phyloP scores from a whole-genome alignment of 129 eudicot species.

The Artemisia argyi region DNA sequence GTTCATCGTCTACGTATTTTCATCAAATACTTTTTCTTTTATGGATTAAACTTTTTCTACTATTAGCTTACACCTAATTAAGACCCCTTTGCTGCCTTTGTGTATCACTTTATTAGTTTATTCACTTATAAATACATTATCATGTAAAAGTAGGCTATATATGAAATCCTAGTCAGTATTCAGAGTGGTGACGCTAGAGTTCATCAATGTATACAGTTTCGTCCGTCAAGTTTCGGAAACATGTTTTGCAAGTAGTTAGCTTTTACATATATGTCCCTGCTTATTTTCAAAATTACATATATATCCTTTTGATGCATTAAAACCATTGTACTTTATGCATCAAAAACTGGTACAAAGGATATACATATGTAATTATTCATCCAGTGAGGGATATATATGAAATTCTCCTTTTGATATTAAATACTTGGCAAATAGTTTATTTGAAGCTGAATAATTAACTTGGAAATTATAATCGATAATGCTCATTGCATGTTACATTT shows the following conservation, averaged over 20 bases:
- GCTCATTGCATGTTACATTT: too few species aligned
- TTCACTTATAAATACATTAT: too few species aligned
- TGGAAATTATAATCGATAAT: too few species aligned
- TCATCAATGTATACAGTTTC: background rate
- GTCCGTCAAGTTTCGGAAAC: background rate
- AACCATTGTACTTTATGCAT: too few species aligned
- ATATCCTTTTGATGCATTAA: too few species aligned
- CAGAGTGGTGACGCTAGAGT: background rate
- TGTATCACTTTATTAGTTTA: too few species aligned
- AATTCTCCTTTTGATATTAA: background rate
- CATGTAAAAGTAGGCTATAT: too few species aligned
- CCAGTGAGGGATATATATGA: too few species aligned
- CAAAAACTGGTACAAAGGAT: too few species aligned
- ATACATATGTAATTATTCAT: too few species aligned
- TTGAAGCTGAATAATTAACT: background rate
- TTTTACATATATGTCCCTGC: too few species aligned
- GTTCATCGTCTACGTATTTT: background rate
- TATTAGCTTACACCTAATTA: background rate
- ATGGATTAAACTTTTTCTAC: background rate
- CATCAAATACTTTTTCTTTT: constrained; percentile 1
- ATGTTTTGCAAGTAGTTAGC: background rate
- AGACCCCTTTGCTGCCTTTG: background rate
- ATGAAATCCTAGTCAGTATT: background rate
- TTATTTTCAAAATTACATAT: too few species aligned
- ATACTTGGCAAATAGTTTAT: background rate